Evolutionary conservation across 139 green algal genomes (phyloP), one percentile per base, ranked within the genome.

Genomic region (Chlorella sp.): DNA sequence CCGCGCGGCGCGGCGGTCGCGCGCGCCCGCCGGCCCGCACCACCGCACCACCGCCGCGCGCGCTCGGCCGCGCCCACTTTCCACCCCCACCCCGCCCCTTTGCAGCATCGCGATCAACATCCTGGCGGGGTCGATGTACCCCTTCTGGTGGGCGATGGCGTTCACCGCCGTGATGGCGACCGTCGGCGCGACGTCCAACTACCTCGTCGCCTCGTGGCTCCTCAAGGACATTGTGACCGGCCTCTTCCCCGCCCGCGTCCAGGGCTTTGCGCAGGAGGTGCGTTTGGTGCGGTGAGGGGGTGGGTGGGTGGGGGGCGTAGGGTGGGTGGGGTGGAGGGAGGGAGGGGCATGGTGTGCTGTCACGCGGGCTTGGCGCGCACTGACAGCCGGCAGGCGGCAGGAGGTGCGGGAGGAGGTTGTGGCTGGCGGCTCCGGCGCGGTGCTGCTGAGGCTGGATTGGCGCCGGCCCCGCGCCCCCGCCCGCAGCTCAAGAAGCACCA

Each of bases 401-500:
- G n/a, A n/a, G n/a, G n/a, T n/a, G n/a, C n/a, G n/a, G n/a, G n/a
- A n/a, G n/a, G n/a, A n/a, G n/a, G n/a, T n/a, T n/a, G n/a, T n/a
- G n/a, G n/a, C n/a, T n/a, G n/a, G n/a, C n/a, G n/a, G n/a, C n/a
- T n/a, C n/a, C n/a, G n/a, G n/a, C n/a, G n/a, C n/a, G n/a, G n/a
- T n/a, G n/a, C n/a, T n/a, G n/a, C n/a, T n/a, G n/a, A n/a, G n/a
- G n/a, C n/a, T n/a, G n/a, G n/a, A n/a, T n/a, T n/a, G n/a, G n/a
- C n/a, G n/a, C n/a, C n/a, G n/a, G n/a, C n/a, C n/a, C n/a, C n/a
- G n/a, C n/a, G n/a, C n/a, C 2, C n/a, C 2, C 64, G 19, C 0
- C 19, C 21, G 60, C 73, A 93, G 78, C 79, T 93, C 38, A 40
- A 69, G 11, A 71, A 75, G 67, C 88, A 87, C 41, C 74, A 79